Conservation (phyloP, 352 stramenopile species). For the Phytophthora nicotianae region DNA sequence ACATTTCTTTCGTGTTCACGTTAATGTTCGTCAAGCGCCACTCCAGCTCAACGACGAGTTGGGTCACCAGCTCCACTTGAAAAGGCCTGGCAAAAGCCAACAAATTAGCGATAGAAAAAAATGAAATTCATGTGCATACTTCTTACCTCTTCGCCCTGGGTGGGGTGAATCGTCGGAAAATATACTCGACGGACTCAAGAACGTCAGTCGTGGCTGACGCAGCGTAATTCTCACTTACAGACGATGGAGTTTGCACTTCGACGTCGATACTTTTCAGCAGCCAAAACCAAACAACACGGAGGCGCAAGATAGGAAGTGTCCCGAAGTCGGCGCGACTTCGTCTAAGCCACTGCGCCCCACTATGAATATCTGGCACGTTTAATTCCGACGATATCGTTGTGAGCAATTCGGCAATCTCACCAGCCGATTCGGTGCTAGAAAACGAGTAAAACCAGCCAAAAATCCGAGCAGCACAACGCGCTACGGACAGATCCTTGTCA, state of each 20-base stretch:
- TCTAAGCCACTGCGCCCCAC: slow-evolving; percentile 47
- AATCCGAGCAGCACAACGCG: slow-evolving; percentile 27
- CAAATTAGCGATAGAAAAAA: slow-evolving; percentile 5
- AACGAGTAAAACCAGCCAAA: slow-evolving; percentile 61
- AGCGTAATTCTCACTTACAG: slow-evolving; percentile 2
- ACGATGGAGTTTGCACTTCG: slow-evolving; percentile 4
- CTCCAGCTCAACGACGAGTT: slow-evolving; percentile 59
- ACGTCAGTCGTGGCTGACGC: slow-evolving; percentile 26
- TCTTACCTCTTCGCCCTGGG: slow-evolving; percentile 41
- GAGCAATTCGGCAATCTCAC: slow-evolving; percentile 28
- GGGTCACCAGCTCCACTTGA: slow-evolving; percentile 56
- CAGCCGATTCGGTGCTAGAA: slow-evolving; percentile 5
- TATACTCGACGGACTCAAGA: slow-evolving; percentile 67
- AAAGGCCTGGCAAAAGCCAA: slow-evolving; percentile 36
- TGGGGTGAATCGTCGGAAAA: slow-evolving; percentile 59
- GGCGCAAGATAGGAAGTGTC: slow-evolving; percentile 31
- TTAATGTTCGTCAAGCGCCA: slow-evolving; percentile 46
- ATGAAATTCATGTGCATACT: too few relatives aligned
- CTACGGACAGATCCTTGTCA: neutral
- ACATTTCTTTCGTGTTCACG: slow-evolving; percentile 28
- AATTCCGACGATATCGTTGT: slow-evolving; percentile 34
- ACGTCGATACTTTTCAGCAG: slow-evolving; percentile 43
- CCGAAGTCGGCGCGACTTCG: slow-evolving; percentile 46
- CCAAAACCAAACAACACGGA: slow-evolving; percentile 70
- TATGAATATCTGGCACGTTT: slow-evolving; percentile 9